Conservation (phyloP, 2,329 filamentous ascomycete species). For the Tolypocladium capitatum region DNA sequence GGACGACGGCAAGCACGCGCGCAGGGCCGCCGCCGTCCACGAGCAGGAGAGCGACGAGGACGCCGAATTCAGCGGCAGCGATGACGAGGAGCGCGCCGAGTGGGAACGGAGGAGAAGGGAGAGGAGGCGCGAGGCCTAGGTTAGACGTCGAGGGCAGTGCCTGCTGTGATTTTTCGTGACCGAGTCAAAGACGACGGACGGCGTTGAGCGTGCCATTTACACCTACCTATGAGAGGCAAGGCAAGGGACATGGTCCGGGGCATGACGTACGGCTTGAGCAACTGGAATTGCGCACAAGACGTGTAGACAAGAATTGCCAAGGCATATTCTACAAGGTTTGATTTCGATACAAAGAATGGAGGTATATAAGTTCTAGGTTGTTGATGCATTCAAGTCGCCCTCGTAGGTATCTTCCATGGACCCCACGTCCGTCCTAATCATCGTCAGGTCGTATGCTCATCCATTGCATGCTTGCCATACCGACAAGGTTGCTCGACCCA, state of each 20-base stretch:
- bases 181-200: not conserved
- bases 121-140: conserved; percentile 19
- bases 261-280: not conserved
- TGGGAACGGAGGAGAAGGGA: conserved; percentile 40
- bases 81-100: conserved; percentile 50
- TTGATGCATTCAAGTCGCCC: not conserved
- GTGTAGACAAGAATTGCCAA: conserved; percentile 1
- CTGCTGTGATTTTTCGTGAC: not conserved
- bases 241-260: not conserved
- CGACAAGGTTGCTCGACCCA: not conserved
- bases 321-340: conserved; percentile 1
- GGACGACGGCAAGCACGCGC: conserved; percentile 6
- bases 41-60: conserved; percentile 24
- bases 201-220: conserved; percentile 4
- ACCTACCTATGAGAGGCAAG: not conserved
- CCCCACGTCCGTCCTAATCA: not conserved
- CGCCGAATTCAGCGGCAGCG: conserved; percentile 50
- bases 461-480: not conserved
- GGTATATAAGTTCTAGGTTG: conserved; percentile 5
- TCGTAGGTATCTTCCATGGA: not conserved
- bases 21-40: conserved; percentile 4
- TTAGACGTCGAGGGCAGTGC: not conserved
- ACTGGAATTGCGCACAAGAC: not conserved
- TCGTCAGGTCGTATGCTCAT: not conserved
- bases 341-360: conserved; percentile 1